Conservation (phyloP, 75 land plant genomes). For the Pseudotsuga menziesii region DNA sequence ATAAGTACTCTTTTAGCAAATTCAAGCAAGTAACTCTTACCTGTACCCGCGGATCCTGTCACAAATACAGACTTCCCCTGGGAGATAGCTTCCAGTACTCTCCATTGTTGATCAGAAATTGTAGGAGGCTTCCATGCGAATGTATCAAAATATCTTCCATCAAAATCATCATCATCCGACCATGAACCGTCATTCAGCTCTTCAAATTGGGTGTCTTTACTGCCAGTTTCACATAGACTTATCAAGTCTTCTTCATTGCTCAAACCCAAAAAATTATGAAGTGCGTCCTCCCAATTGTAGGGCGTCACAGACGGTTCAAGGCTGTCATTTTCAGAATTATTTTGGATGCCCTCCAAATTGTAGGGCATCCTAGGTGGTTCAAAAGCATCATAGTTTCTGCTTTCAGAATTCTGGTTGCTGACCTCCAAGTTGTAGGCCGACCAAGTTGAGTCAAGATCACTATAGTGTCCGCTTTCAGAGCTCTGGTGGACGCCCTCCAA, state of each 20-base stretch:
- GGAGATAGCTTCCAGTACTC: constrained; percentile 41
- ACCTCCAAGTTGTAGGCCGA: not conserved
- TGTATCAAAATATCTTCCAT: not conserved
- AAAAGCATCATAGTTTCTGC: not conserved
- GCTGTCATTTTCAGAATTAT: not conserved
- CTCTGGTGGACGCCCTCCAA: no score
- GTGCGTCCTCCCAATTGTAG: not conserved
- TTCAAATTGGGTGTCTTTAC: not conserved
- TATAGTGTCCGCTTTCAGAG: no score
- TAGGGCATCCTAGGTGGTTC: not conserved
- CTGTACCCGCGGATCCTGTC: constrained; percentile 89
- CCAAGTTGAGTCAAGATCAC: no score
- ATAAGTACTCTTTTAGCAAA: constrained; percentile 27
- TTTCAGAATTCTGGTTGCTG: not conserved
- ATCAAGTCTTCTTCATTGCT: not conserved
- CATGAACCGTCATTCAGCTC: not conserved
- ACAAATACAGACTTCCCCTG: constrained; percentile 63
- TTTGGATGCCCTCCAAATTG: not conserved
- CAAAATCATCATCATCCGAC: not conserved
- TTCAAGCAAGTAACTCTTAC: constrained; percentile 54
- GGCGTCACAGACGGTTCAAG: not conserved
- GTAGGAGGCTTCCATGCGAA: not conserved
- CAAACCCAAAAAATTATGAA: not conserved
- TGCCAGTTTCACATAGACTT: not conserved
- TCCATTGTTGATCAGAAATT: constrained; percentile 44